Conservation (phyloP, 495 filamentous ascomycete species). For the Cercophora samala region DNA sequence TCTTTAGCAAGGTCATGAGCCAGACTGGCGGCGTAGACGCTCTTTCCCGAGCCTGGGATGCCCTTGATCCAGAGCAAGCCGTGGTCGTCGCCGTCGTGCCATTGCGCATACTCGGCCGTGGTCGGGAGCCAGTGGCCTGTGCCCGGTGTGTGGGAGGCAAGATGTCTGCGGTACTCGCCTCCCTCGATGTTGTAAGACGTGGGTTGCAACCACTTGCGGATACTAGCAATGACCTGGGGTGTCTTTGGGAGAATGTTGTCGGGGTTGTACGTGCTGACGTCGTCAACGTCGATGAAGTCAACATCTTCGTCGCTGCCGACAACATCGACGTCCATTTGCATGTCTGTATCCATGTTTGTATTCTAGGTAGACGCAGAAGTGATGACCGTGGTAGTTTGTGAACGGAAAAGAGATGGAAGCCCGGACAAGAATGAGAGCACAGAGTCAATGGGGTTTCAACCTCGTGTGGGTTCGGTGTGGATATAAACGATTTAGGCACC, state of each 20-base stretch:
- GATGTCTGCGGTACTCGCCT: conserved; percentile 39
- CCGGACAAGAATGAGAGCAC: too few relatives aligned
- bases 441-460: too few relatives aligned
- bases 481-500: too few relatives aligned
- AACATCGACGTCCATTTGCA: conserved; percentile 10
- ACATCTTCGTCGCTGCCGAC: conserved; percentile 28
- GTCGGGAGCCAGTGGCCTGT: conserved; percentile 48
- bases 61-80: conserved; percentile 50
- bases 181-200: conserved; percentile 32
- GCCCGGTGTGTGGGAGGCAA: conserved; percentile 38
- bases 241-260: conserved; percentile 31
- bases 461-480: too few relatives aligned
- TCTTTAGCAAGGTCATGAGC: conserved; percentile 30
- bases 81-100: conserved; percentile 35
- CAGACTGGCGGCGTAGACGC: conserved; percentile 45
- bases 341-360: too few relatives aligned
- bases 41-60: conserved; percentile 53
- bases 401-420: too few relatives aligned
- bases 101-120: conserved; percentile 38
- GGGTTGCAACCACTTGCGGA: conserved; percentile 40
- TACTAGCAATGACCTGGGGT: conserved; percentile 23
- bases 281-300: conserved; percentile 28
- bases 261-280: conserved; percentile 33
- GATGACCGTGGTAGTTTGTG: too few relatives aligned
- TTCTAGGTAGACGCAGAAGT: too few relatives aligned